A percentile compares a stretch with the other conserved stretches of the same genome.
These are phyloP conservation scores for Lichtheimia hyalospora DNA, from an alignment of 371 early-diverging fungal species.

Conservation along the genomic window DNA sequence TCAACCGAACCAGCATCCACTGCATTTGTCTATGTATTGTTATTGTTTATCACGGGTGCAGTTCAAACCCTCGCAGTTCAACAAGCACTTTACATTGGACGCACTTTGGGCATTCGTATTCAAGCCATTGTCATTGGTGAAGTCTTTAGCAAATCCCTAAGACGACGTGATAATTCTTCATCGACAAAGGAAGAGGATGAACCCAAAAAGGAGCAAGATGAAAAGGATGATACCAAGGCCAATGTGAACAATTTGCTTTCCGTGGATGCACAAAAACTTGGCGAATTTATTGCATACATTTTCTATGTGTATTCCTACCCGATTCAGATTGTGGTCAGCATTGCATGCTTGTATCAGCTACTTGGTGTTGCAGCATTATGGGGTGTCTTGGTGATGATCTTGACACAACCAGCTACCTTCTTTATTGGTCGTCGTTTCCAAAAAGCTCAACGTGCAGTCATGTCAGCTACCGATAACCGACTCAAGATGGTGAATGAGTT, in stretches of 20 bases:
- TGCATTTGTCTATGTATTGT: constrained; percentile 61
- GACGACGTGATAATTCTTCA: constrained; percentile 46
- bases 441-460: constrained; percentile 47
- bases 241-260: constrained; percentile 54
- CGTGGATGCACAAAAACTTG: constrained; percentile 58
- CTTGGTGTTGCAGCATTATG: constrained; percentile 65
- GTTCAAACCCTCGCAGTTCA: constrained; percentile 51
- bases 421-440: constrained; percentile 51
- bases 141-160: constrained; percentile 56
- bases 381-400: constrained; percentile 59
- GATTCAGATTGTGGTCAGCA: constrained; percentile 56
- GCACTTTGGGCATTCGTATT: constrained; percentile 51
- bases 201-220: not conserved
- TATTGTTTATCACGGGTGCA: constrained; percentile 52
- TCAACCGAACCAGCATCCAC: constrained; percentile 24
- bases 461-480: constrained; percentile 63
- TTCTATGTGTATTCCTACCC: constrained; percentile 63
- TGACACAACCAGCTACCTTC: constrained; percentile 61
- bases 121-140: constrained; percentile 62
- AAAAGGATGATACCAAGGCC: constrained; percentile 27
- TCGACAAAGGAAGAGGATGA: constrained; percentile 14
- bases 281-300: constrained; percentile 48
- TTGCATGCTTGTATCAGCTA: constrained; percentile 62
- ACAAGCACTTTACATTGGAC: constrained; percentile 55
- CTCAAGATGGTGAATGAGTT: constrained; percentile 69